Evolutionary conservation across 2,329 filamentous ascomycete genomes (phyloP).

Genomic region (Alternaria incomplexa): DNA sequence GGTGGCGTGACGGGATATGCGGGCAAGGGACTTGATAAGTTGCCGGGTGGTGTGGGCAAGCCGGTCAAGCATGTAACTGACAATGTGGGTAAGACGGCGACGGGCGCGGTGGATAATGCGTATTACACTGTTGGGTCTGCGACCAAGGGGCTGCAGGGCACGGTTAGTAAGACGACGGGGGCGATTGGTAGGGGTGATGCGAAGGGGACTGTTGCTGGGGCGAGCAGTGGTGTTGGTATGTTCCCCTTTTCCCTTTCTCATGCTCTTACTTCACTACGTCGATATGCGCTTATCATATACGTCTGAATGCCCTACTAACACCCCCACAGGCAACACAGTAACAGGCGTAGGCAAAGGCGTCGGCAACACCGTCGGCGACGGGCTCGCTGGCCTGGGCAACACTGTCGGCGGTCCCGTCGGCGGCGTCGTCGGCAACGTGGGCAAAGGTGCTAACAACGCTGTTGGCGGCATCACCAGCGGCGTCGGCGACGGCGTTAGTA

Average conservation of each 20-base stretch:
- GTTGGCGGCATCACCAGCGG: slow-evolving; percentile 51
- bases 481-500: slow-evolving; percentile 53
- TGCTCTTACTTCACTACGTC: not conserved
- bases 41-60: slow-evolving; percentile 44
- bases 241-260: not conserved
- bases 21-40: slow-evolving; percentile 46
- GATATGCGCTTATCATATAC: not conserved
- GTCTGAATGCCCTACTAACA: not conserved
- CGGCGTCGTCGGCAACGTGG: slow-evolving; percentile 51
- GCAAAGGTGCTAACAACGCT: slow-evolving; percentile 51
- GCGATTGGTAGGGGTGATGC: slow-evolving; percentile 53
- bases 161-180: slow-evolving; percentile 52
- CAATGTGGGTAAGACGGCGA: slow-evolving; percentile 51
- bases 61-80: slow-evolving; percentile 50
- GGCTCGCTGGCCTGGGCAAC: slow-evolving; percentile 47
- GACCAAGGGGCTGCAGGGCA: slow-evolving; percentile 51
- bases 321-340: slow-evolving; percentile 43
- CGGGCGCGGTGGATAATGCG: slow-evolving; percentile 47
- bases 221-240: slow-evolving; percentile 42
- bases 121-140: slow-evolving; percentile 51
- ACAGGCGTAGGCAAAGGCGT: slow-evolving; percentile 43
- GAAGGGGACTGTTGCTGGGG: slow-evolving; percentile 47
- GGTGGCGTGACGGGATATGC: slow-evolving; percentile 45
- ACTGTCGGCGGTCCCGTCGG: slow-evolving; percentile 50
- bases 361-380: slow-evolving; percentile 45